Conservation (phyloP, 1,284 basidiomycete genomes). For the Cutaneotrichosporon daszewskae region DNA sequence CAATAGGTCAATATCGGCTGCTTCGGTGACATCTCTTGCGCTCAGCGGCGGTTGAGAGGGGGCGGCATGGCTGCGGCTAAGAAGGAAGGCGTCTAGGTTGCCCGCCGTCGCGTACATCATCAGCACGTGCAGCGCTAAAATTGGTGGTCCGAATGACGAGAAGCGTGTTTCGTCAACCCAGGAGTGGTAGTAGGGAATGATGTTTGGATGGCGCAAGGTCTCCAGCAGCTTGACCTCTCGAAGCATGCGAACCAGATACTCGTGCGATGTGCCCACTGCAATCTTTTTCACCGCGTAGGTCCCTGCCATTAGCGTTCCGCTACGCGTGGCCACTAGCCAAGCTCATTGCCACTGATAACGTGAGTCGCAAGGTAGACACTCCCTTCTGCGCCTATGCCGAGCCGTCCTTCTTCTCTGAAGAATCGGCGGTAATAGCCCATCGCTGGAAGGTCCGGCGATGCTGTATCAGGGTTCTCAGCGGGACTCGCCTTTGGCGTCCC, state of each 20-base stretch:
- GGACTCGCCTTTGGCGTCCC: not conserved
- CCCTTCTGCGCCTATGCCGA: constrained; percentile 90
- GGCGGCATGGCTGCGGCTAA: constrained; percentile 52
- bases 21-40: constrained; percentile 26
- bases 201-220: constrained; percentile 80
- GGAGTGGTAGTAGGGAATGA: constrained; percentile 89
- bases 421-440: constrained; percentile 59
- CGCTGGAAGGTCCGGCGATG: constrained; percentile 30
- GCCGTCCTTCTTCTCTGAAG: constrained; percentile 75
- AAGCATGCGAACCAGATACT: constrained; percentile 73
- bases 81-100: constrained; percentile 73
- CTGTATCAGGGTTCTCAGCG: constrained; percentile 17
- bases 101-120: constrained; percentile 94
- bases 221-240: constrained; percentile 80
- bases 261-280: constrained; percentile 79
- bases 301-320: constrained; percentile 19
- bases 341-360: constrained; percentile 33
- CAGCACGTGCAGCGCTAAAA: constrained; percentile 75
- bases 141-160: constrained; percentile 71
- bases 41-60: constrained; percentile 16
- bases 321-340: constrained; percentile 25
- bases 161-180: constrained; percentile 85
- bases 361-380: constrained; percentile 58
- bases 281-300: constrained; percentile 90
- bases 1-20: constrained; percentile 53